Evolutionary conservation across 371 early-diverging fungal species (phyloP).

Genomic region (Rhizopus microsporus): DNA sequence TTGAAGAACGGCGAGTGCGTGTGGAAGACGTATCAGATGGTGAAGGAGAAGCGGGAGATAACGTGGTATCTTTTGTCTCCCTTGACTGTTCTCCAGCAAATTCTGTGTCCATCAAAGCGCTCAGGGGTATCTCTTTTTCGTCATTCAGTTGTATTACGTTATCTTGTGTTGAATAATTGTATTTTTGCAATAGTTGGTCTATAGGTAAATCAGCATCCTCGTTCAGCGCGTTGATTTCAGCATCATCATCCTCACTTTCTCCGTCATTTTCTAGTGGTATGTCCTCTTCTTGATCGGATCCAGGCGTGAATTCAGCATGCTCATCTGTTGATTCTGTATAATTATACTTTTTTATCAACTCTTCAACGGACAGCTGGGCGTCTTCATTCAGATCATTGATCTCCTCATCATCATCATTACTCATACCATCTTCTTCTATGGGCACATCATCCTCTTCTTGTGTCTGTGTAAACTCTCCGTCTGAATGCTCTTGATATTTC

Average conservation of each 20-base stretch:
- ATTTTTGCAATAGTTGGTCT: slow-evolving; percentile 52
- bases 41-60: background rate
- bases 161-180: slow-evolving; percentile 21
- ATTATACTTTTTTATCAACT: slow-evolving; percentile 54
- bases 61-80: background rate
- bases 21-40: background rate
- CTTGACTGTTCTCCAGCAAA: background rate
- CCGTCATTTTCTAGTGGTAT: slow-evolving; percentile 31
- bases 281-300: slow-evolving; percentile 24
- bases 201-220: slow-evolving; percentile 29
- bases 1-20: background rate
- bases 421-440: slow-evolving; percentile 42
- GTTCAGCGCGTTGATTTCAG: background rate
- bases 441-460: slow-evolving; percentile 24
- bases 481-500: slow-evolving; percentile 30
- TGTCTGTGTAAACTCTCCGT: slow-evolving; percentile 17
- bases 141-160: background rate
- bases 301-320: slow-evolving; percentile 33
- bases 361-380: slow-evolving; percentile 59
- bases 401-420: slow-evolving; percentile 57
- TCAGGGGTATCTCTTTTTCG: background rate
- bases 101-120: background rate
- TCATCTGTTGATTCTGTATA: slow-evolving; percentile 3
- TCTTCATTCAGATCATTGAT: slow-evolving; percentile 53
- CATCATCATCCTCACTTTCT: slow-evolving; percentile 14